Evolutionary conservation across 2,329 filamentous ascomycete species (phyloP).

Genomic region (Metarhizium brunneum): DNA sequence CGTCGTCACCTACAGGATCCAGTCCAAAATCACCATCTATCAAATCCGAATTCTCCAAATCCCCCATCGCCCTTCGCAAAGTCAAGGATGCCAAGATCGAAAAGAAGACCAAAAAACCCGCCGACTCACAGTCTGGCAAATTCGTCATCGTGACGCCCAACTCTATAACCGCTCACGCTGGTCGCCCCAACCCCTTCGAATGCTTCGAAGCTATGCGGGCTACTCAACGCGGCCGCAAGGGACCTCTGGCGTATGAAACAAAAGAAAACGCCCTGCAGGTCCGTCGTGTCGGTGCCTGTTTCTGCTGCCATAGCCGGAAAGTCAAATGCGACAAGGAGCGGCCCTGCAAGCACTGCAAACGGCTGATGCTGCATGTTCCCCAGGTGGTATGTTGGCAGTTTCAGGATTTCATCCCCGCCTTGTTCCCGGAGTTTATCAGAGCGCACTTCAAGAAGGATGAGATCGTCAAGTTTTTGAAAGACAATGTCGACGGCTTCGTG

Average conservation of each 20-base stretch:
- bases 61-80: slow-evolving; percentile 30
- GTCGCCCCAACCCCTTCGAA: slow-evolving; percentile 42
- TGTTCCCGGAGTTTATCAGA: slow-evolving; percentile 45
- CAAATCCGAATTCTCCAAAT: slow-evolving; percentile 17
- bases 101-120: slow-evolving; percentile 30
- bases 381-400: slow-evolving; percentile 52
- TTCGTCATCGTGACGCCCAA: slow-evolving; percentile 48
- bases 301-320: slow-evolving; percentile 51
- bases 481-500: slow-evolving; percentile 38
- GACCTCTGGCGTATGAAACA: slow-evolving; percentile 42
- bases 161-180: slow-evolving; percentile 40
- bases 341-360: slow-evolving; percentile 47
- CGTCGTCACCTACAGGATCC: slow-evolving; percentile 9
- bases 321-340: slow-evolving; percentile 48
- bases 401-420: slow-evolving; percentile 39
- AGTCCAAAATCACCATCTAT: slow-evolving; percentile 20
- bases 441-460: slow-evolving; percentile 40
- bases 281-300: slow-evolving; percentile 45
- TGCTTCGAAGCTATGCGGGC: slow-evolving; percentile 44
- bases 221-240: slow-evolving; percentile 46
- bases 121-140: slow-evolving; percentile 25
- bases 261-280: slow-evolving; percentile 47
- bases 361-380: slow-evolving; percentile 39
- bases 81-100: slow-evolving; percentile 33
- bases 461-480: slow-evolving; percentile 36